Evolutionary conservation across 139 green algal species (phyloP), one percentile per base, ranked within the genome.

Genomic region (Volvox africanus): DNA sequence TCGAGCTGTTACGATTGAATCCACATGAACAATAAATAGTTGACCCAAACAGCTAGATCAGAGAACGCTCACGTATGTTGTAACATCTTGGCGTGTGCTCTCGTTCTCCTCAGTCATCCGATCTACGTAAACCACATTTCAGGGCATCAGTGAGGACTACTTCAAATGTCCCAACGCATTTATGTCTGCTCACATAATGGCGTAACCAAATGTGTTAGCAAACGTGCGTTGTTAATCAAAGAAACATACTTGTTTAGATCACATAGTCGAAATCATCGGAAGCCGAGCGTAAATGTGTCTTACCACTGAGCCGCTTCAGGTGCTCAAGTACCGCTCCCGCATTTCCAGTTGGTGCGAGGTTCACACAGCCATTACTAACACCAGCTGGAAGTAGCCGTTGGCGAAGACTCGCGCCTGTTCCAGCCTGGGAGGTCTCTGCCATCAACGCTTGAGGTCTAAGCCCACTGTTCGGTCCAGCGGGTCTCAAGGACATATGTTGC

Each of bases 21-120:
- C 44, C 44, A 55, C 44, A 55, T 5, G 5, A 55, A n/a, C n/a
- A n/a, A n/a, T 5, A 55, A 55, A 55, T 5, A 55, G 44, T 55
- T 55, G 44, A 5, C 44, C 44, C 44, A 55, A 55, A 55, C 44
- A 14, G 44, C 44, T 14, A 73, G 65, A 2, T 73, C 21, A 73
- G 65, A 12, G 65, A 36, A 37, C 33, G 33, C 85, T 73, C 35
- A 89, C 85, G 30, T 89, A 89, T 61, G 69, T 71, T 5, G 9
- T 62, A 1, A 82, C 44, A 71, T 89, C 44, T 20, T 82, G 85
- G 0, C 86, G 71, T 11, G 71, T 84, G 44, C 86, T 90, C 50
- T 90, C 86, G 13, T 90, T 73, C 32, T 75, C 86, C 86, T 84
- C 86, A 50, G 82, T 84, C 86, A 90, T 90, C 0, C 71, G 86